Percentiles rank a stretch among this genome's conserved stretches.
phyloP scores from a whole-genome alignment of 306 rosid species.

The Rubus parviflorus region DNA sequence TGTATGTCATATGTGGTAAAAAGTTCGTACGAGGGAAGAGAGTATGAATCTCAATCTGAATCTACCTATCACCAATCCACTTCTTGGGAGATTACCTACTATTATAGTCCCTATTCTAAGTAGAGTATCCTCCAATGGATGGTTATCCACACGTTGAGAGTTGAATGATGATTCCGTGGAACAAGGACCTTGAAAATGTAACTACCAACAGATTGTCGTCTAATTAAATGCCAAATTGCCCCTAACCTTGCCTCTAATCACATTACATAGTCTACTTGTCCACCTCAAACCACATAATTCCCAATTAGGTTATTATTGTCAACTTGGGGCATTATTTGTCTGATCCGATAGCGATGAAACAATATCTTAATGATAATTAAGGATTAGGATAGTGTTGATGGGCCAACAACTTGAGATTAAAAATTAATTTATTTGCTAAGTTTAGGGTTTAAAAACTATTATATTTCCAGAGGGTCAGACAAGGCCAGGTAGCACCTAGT shows the following conservation, averaged over 20 bases:
- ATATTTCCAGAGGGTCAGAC: not conserved
- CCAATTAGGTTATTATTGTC: not conserved
- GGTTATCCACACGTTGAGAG: not conserved
- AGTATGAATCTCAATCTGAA: not conserved
- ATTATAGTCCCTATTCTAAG: too few species aligned
- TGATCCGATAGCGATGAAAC: not conserved
- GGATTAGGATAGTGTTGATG: not conserved
- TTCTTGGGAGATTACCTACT: not conserved
- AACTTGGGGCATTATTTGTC: not conserved
- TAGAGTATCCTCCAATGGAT: not conserved
- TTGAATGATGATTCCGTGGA: not conserved
- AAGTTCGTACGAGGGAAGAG: too few species aligned
- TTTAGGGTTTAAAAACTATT: not conserved
- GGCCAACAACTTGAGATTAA: not conserved
- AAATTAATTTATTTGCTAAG: not conserved
- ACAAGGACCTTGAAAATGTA: not conserved
- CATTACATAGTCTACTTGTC: not conserved
- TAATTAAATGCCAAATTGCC: not conserved
- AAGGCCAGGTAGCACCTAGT: not conserved
- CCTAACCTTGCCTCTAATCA: not conserved
- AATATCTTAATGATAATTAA: not conserved
- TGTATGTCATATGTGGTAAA: too few species aligned
- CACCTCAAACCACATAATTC: not conserved
- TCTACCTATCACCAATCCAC: not conserved
- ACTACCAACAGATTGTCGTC: conserved; percentile 6